A percentile compares a stretch with the other conserved stretches of the same genome.
Evolutionary conservation across 129 eudicot species (phyloP).

Genomic region (sunflower (Helianthus annuus)): DNA sequence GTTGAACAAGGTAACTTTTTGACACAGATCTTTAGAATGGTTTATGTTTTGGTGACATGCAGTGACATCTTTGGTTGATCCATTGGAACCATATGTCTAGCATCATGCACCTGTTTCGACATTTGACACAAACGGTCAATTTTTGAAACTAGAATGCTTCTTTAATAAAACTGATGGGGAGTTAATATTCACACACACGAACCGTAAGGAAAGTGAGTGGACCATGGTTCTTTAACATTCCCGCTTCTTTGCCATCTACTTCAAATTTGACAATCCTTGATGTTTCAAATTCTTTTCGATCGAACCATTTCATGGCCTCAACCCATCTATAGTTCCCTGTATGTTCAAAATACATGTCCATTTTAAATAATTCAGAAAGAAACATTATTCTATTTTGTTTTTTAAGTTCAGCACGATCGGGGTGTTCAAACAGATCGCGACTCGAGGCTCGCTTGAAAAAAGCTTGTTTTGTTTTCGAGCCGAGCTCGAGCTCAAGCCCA

Average conservation of each 20-base stretch:
- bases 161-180: not conserved
- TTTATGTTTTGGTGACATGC: too few species aligned
- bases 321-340: slow-evolving; percentile 81
- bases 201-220: slow-evolving; percentile 74
- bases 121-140: not conserved
- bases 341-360: slow-evolving; percentile 1
- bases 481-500: too few species aligned
- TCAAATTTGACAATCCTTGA: slow-evolving; percentile 39
- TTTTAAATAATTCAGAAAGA: not conserved
- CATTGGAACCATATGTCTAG: slow-evolving; percentile 82
- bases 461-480: too few species aligned
- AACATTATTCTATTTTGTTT: not conserved
- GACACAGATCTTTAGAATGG: too few species aligned
- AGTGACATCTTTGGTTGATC: slow-evolving; percentile 77
- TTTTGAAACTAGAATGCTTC: slow-evolving; percentile 12
- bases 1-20: too few species aligned
- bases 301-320: slow-evolving; percentile 69
- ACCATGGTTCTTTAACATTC: slow-evolving; percentile 47
- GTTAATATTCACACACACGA: not conserved
- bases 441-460: too few species aligned
- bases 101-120: slow-evolving; percentile 44
- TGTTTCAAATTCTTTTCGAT: slow-evolving; percentile 46
- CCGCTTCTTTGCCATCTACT: slow-evolving; percentile 55
- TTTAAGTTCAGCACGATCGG: not conserved
- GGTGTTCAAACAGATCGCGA: too few species aligned